phyloP scores from a whole-genome alignment of 345 rosid species.

The Melaleuca alternifolia region DNA sequence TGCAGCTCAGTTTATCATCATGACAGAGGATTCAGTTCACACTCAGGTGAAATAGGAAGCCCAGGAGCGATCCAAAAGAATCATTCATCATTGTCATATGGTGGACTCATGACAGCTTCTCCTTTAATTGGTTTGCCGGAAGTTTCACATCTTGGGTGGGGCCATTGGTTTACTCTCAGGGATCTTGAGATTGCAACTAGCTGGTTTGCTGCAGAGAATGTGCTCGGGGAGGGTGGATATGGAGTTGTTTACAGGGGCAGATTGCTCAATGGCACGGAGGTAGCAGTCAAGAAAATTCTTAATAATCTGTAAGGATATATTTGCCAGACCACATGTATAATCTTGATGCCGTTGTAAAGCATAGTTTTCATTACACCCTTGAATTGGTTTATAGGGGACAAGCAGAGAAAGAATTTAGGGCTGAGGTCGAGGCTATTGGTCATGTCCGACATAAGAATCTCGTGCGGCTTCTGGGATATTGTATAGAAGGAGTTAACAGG shows the following conservation, averaged over 20 bases:
- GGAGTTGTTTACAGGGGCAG: slow-evolving; percentile 87
- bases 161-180: slow-evolving; percentile 98
- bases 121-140: slow-evolving; percentile 92
- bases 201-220: slow-evolving; percentile 66
- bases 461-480: slow-evolving; percentile 89
- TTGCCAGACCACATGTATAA: not conserved
- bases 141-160: slow-evolving; percentile 95
- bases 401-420: slow-evolving; percentile 92
- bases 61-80: slow-evolving; percentile 51
- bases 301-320: slow-evolving; percentile 65
- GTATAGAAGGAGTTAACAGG: slow-evolving; percentile 95
- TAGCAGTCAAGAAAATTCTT: slow-evolving; percentile 94
- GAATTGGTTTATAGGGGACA: slow-evolving; percentile 63
- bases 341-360: not conserved
- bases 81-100: slow-evolving; percentile 42
- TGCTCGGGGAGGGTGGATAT: slow-evolving; percentile 96
- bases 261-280: slow-evolving; percentile 80
- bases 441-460: slow-evolving; percentile 96
- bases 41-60: slow-evolving; percentile 91
- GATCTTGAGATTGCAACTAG: slow-evolving; percentile 84
- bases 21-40: slow-evolving; percentile 62
- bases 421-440: slow-evolving; percentile 97
- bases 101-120: slow-evolving; percentile 61
- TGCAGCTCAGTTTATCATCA: slow-evolving; percentile 60
- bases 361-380: not conserved